These are phyloP conservation scores for Rugonectria rugulosa DNA, from an alignment of 2,329 filamentous ascomycete species.

Conservation along the genomic window DNA sequence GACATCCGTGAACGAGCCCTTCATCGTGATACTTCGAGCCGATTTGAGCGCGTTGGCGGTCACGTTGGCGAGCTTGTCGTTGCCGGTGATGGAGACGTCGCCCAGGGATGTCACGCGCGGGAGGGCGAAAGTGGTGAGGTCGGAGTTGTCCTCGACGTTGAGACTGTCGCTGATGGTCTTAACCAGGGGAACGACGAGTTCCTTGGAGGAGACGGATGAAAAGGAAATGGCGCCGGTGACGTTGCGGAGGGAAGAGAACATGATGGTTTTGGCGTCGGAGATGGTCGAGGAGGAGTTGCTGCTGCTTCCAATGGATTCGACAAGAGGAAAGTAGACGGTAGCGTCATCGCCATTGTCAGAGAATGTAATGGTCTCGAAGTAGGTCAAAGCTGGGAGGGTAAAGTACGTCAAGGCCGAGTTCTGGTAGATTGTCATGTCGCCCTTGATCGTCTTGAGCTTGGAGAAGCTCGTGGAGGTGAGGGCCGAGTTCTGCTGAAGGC, in stretches of 20 bases:
- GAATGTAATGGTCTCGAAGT: constrained; percentile 35
- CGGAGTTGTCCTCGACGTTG: constrained; percentile 35
- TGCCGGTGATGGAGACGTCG: constrained; percentile 33
- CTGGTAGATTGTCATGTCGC: constrained; percentile 34
- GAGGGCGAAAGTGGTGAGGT: constrained; percentile 34
- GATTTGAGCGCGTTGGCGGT: constrained; percentile 39
- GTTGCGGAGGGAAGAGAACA: constrained; percentile 34
- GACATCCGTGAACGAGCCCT: constrained; percentile 36
- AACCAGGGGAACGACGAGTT: constrained; percentile 36
- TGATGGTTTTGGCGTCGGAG: constrained; percentile 24
- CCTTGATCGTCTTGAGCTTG: constrained; percentile 36
- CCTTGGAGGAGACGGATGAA: constrained; percentile 28
- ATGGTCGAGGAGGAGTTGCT: constrained; percentile 38
- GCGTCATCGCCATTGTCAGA: constrained; percentile 33
- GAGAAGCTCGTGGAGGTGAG: constrained; percentile 31
- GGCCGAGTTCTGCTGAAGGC: constrained; percentile 31
- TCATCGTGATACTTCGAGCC: constrained; percentile 35
- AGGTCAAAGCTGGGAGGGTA: constrained; percentile 32
- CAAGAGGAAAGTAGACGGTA: constrained; percentile 29
- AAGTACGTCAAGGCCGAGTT: constrained; percentile 32
- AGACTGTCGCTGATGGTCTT: constrained; percentile 35
- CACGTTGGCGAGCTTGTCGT: constrained; percentile 36
- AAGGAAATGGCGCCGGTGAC: constrained; percentile 37
- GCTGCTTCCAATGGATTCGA: constrained; percentile 32
- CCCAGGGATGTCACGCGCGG: constrained; percentile 31